These are phyloP conservation scores for Ceratocystis smalleyi DNA, from an alignment of 2,329 filamentous ascomycete species.

Conservation along the genomic window DNA sequence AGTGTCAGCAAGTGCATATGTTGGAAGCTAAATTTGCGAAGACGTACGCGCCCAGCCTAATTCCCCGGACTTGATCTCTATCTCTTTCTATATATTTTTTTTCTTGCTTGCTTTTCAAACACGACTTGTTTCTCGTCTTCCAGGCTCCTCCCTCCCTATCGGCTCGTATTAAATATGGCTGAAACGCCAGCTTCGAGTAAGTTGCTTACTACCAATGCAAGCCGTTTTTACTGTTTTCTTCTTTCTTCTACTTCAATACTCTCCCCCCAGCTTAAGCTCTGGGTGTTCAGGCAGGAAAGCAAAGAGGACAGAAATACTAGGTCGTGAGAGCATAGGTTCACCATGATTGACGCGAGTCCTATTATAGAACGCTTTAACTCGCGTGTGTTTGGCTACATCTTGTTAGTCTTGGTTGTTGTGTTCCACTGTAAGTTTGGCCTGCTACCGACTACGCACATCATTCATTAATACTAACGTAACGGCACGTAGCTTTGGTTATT, in stretches of 20 bases:
- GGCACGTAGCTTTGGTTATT: slow-evolving; percentile 7
- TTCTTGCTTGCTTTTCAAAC: background rate
- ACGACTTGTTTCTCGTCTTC: background rate
- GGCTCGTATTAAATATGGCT: slow-evolving; percentile 14
- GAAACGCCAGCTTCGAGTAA: slow-evolving; percentile 16
- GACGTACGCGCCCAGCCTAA: background rate
- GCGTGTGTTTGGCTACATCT: slow-evolving; percentile 15
- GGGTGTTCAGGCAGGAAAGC: background rate
- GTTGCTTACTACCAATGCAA: background rate
- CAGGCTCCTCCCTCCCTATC: background rate
- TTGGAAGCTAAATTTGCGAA: background rate
- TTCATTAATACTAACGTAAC: background rate
- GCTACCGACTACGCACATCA: background rate
- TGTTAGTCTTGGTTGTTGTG: slow-evolving; percentile 15
- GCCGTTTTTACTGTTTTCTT: background rate
- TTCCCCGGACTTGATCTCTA: background rate
- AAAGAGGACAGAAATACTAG: background rate
- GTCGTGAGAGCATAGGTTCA: background rate
- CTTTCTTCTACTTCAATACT: background rate
- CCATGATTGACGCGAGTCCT: slow-evolving; percentile 10
- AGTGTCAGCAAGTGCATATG: background rate
- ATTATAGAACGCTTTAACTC: slow-evolving; percentile 16
- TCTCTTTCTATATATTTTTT: background rate
- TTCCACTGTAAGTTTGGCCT: slow-evolving; percentile 12
- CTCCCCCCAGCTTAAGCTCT: background rate